Evolutionary conservation across 108 stramenopile genomes (phyloP).

Genomic region (Cyclotella atomus): DNA sequence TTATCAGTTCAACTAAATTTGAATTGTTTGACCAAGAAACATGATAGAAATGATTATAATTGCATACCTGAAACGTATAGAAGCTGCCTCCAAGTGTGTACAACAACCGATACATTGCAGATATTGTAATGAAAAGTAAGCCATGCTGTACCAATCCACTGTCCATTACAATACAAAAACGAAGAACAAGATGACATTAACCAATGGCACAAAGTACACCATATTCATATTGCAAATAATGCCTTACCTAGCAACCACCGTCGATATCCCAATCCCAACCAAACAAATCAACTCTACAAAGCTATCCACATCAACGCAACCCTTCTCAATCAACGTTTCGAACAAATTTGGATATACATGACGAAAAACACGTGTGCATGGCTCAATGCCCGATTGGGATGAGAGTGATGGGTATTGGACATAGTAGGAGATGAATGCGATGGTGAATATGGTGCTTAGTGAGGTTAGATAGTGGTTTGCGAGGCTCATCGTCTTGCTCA

Average conservation of each 20-base stretch:
- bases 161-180: neutral
- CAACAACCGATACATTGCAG: constrained; percentile 45
- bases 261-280: constrained; percentile 41
- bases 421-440: constrained; percentile 60
- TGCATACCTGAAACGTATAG: constrained; percentile 69
- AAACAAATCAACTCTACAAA: constrained; percentile 44
- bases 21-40: no score
- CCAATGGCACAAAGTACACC: no score
- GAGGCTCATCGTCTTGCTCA: neutral
- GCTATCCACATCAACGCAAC: constrained; percentile 39
- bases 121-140: constrained; percentile 26
- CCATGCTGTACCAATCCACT: constrained; percentile 50
- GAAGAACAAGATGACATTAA: no score
- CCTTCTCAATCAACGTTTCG: constrained; percentile 2
- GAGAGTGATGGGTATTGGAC: constrained; percentile 60
- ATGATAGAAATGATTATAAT: neutral
- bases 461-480: constrained; percentile 14
- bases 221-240: neutral
- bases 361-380: constrained; percentile 26
- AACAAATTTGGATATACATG: constrained; percentile 23
- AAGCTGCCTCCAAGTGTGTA: constrained; percentile 50
- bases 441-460: constrained; percentile 40
- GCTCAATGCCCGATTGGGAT: constrained; percentile 47
- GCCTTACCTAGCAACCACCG: constrained; percentile 30
- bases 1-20: no score